Conservation (phyloP, 805 yeast species). For the Nakazawaea ishiwadae region DNA sequence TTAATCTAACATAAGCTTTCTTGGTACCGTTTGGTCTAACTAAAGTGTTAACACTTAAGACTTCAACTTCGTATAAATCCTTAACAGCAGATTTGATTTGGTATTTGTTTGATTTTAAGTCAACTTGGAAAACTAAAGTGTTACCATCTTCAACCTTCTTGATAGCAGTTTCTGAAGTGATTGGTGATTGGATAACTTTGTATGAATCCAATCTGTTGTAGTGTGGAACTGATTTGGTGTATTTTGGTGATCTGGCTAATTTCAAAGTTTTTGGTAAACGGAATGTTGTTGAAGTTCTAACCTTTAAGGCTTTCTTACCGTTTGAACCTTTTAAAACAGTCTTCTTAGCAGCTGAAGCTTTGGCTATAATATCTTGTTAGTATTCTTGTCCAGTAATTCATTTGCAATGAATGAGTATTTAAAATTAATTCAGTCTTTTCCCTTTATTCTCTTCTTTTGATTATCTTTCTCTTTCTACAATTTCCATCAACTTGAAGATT, state of each 20-base stretch:
- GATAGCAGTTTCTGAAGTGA: slow-evolving; percentile 98
- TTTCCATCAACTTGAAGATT: too few species aligned
- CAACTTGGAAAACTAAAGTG: slow-evolving; percentile 98
- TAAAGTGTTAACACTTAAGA: slow-evolving; percentile 90
- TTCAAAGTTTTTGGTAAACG: slow-evolving; percentile 96
- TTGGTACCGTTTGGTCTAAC: slow-evolving; percentile 99
- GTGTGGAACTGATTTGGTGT: slow-evolving; percentile 97
- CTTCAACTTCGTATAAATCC: slow-evolving; percentile 97
- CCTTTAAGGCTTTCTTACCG: slow-evolving; percentile 85
- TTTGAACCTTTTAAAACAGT: slow-evolving; percentile 97
- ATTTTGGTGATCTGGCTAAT: slow-evolving; percentile 91
- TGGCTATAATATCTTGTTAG: slow-evolving; percentile 36
- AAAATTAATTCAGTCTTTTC: too few species aligned
- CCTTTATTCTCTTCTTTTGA: too few species aligned
- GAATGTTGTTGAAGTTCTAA: slow-evolving; percentile 94
- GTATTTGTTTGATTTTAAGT: slow-evolving; percentile 94
- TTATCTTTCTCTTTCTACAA: background rate
- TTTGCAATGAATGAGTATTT: background rate
- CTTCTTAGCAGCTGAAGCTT: slow-evolving; percentile 98
- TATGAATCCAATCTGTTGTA: slow-evolving; percentile 94
- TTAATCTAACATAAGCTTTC: slow-evolving; percentile 98
- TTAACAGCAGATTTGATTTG: slow-evolving; percentile 98
- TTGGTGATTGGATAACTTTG: slow-evolving; percentile 91
- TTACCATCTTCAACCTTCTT: slow-evolving; percentile 99
- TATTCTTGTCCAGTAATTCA: slow-evolving; percentile 13